Conservation (phyloP, 305 asterid species). For the Petunia hybrid region DNA sequence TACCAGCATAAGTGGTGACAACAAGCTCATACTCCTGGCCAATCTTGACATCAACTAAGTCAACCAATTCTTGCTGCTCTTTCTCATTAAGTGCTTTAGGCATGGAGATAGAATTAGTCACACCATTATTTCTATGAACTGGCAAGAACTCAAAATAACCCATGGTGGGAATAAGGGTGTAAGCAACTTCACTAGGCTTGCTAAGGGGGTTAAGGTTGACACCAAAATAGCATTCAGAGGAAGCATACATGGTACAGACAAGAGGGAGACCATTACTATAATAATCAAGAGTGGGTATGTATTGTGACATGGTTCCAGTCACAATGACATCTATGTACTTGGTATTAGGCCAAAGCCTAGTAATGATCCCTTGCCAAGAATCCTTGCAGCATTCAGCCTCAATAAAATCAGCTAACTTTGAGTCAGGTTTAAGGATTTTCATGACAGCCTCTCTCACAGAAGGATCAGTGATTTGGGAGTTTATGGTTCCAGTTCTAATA, state of each 20-base stretch:
- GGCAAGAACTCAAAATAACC: slow-evolving; percentile 86
- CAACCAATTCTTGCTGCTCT: slow-evolving; percentile 72
- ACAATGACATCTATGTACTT: slow-evolving; percentile 85
- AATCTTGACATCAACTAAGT: slow-evolving; percentile 71
- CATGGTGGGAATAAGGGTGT: slow-evolving; percentile 84
- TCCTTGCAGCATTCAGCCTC: slow-evolving; percentile 61
- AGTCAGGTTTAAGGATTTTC: slow-evolving; percentile 64
- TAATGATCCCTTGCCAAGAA: slow-evolving; percentile 79
- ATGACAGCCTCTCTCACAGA: slow-evolving; percentile 61
- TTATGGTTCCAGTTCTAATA: slow-evolving; percentile 63
- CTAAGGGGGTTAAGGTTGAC: slow-evolving; percentile 81
- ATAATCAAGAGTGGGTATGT: slow-evolving; percentile 77
- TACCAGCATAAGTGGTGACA: slow-evolving; percentile 93
- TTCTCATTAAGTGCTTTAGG: slow-evolving; percentile 63
- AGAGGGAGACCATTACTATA: slow-evolving; percentile 78
- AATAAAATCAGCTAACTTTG: slow-evolving; percentile 60
- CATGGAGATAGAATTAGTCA: slow-evolving; percentile 47
- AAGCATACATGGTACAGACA: slow-evolving; percentile 90
- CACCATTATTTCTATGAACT: slow-evolving; percentile 50
- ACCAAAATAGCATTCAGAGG: slow-evolving; percentile 86
- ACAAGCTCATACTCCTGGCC: slow-evolving; percentile 91
- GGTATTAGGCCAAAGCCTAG: slow-evolving; percentile 84
- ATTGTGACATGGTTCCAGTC: slow-evolving; percentile 90
- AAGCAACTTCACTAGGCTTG: slow-evolving; percentile 73
- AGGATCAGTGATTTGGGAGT: slow-evolving; percentile 59